Percentiles rank a stretch among this genome's conserved stretches.
Conservation (phyloP, 148 eudicot genomes). For the Limonium bicolor region DNA sequence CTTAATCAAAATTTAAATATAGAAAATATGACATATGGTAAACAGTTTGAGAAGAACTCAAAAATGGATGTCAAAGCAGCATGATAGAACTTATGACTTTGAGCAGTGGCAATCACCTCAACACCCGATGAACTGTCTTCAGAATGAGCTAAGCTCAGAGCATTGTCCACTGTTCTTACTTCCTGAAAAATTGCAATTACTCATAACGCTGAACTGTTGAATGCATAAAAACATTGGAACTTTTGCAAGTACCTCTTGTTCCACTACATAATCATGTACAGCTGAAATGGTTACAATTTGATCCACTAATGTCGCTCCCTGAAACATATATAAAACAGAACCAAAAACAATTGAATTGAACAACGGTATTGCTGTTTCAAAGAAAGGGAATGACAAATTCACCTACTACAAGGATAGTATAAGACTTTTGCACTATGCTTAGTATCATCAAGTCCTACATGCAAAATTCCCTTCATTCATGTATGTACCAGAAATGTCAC, state of each 20-base stretch:
- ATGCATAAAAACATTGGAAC: background rate
- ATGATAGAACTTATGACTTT: background rate
- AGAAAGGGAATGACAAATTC: too few species aligned
- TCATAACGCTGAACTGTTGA: background rate
- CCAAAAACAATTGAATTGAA: too few species aligned
- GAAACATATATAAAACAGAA: conserved; percentile 7
- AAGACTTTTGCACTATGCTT: too few species aligned
- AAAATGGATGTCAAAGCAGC: background rate
- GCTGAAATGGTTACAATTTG: conserved; percentile 68
- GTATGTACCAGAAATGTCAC: too few species aligned
- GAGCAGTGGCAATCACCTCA: conserved; percentile 21
- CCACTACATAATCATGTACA: conserved; percentile 55
- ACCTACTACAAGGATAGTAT: too few species aligned
- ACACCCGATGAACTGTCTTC: conserved; percentile 25
- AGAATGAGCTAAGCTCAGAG: conserved; percentile 10
- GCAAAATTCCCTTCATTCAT: too few species aligned
- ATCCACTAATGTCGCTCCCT: conserved; percentile 97
- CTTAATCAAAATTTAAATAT: background rate
- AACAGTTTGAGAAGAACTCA: background rate
- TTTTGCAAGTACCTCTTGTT: conserved; percentile 25
- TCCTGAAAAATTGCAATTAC: conserved; percentile 23
- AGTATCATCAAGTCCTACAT: too few species aligned
- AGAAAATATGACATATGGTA: too few species aligned
- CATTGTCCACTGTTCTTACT: conserved; percentile 28
- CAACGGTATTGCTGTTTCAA: too few species aligned